Conservation (phyloP, 1,284 basidiomycete species). For the Fomitopsis pinicola region DNA sequence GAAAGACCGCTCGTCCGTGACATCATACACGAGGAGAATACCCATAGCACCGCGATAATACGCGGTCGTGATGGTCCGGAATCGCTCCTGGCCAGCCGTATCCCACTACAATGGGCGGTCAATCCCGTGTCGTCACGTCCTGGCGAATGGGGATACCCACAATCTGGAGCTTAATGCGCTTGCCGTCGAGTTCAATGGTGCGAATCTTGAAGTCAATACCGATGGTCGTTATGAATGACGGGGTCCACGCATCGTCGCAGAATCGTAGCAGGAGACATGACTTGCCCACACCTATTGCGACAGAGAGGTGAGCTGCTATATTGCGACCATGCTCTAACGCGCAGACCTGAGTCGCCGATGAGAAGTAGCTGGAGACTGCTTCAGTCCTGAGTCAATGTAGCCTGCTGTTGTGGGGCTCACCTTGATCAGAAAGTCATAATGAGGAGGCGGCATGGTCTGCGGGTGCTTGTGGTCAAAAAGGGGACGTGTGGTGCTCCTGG, state of each 20-base stretch:
- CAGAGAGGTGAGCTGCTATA: conserved; percentile 1
- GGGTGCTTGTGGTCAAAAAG: background rate
- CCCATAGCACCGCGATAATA: conserved; percentile 99
- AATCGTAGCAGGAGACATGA: conserved; percentile 97
- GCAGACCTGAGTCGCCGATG: conserved; percentile 89
- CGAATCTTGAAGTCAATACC: conserved; percentile 97
- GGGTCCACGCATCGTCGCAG: conserved; percentile 99
- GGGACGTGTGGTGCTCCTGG: background rate
- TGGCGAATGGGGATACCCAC: conserved; percentile 42
- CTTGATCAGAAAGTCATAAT: conserved; percentile 94
- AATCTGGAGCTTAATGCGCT: conserved; percentile 95
- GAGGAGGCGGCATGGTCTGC: conserved; percentile 70
- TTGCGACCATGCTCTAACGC: background rate
- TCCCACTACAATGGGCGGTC: conserved; percentile 70
- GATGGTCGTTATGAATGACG: conserved; percentile 99
- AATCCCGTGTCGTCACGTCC: background rate
- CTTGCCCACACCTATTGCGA: conserved; percentile 84
- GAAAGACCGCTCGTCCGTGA: conserved; percentile 97
- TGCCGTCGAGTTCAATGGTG: conserved; percentile 94
- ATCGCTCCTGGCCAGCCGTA: conserved; percentile 98
- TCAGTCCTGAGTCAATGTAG: conserved; percentile 6
- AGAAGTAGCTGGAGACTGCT: conserved; percentile 71
- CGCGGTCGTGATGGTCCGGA: conserved; percentile 99
- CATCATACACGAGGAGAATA: conserved; percentile 97
- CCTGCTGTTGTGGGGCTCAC: conserved; percentile 32